Conservation (phyloP, 768 basidiomycete genomes). For the Aureoboletus auriporus region DNA sequence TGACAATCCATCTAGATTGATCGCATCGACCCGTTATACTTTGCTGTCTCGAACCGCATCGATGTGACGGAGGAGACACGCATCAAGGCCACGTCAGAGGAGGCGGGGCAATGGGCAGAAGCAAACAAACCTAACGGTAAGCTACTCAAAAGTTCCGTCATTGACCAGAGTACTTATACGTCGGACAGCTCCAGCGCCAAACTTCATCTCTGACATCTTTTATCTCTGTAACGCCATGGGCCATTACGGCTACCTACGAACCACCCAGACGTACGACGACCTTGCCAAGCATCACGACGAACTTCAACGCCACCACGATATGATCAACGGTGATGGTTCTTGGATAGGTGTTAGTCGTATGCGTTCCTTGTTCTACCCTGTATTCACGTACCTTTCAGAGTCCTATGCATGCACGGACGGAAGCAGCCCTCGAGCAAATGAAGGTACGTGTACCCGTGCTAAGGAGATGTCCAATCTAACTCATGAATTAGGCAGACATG, state of each 20-base stretch:
- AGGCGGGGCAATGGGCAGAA: slow-evolving; percentile 70
- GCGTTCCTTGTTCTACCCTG: not conserved
- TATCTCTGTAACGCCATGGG: slow-evolving; percentile 83
- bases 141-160: not conserved
- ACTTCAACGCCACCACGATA: slow-evolving; percentile 71
- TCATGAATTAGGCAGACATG: slow-evolving; percentile 53
- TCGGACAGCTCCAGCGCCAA: slow-evolving; percentile 56
- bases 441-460: slow-evolving; percentile 46
- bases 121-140: slow-evolving; percentile 47
- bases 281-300: slow-evolving; percentile 74
- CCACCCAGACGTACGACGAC: slow-evolving; percentile 72
- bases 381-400: slow-evolving; percentile 38
- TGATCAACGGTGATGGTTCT: slow-evolving; percentile 67
- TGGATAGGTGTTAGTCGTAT: slow-evolving; percentile 71
- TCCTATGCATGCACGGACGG: slow-evolving; percentile 70
- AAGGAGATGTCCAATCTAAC: not conserved
- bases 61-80: slow-evolving; percentile 87
- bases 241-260: slow-evolving; percentile 84
- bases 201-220: slow-evolving; percentile 95
- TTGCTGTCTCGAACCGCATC: slow-evolving; percentile 65
- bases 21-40: slow-evolving; percentile 84
- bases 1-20: slow-evolving; percentile 58
- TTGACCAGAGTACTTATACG: not conserved
- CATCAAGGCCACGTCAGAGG: slow-evolving; percentile 88
- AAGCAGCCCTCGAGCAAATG: slow-evolving; percentile 70